These are phyloP conservation scores for Ustilago trichophora DNA, from an alignment of 1,284 basidiomycete species.

Conservation along the genomic window DNA sequence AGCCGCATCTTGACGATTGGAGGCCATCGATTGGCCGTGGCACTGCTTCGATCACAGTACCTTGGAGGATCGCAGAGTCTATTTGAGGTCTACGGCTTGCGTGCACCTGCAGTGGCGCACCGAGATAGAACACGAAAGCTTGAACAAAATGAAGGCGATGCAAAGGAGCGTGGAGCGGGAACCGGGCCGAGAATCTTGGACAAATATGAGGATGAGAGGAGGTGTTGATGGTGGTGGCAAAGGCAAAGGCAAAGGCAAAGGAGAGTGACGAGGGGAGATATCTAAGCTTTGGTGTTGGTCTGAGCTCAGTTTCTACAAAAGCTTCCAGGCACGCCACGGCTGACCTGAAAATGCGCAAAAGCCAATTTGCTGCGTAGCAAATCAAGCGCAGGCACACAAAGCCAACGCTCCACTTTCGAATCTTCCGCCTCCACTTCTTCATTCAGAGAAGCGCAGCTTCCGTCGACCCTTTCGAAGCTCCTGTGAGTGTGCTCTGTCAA, in stretches of 20 bases:
- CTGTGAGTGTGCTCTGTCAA: too few species aligned
- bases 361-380: not conserved
- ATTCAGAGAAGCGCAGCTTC: not conserved
- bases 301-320: slow-evolving; percentile 16
- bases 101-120: too few species aligned
- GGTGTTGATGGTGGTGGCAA: too few species aligned
- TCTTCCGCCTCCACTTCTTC: slow-evolving; percentile 8
- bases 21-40: slow-evolving; percentile 14
- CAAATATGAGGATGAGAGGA: too few species aligned
- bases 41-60: not conserved
- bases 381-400: not conserved
- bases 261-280: too few species aligned
- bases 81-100: too few species aligned
- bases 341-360: slow-evolving; percentile 5
- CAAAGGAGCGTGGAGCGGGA: not conserved
- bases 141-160: not conserved
- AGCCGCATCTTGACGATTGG: slow-evolving; percentile 24
- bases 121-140: too few species aligned
- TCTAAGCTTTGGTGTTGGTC: slow-evolving; percentile 22
- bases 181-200: too few species aligned
- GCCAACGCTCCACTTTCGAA: slow-evolving; percentile 4
- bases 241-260: too few species aligned
- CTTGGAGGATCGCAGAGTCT: too few species aligned
- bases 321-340: slow-evolving; percentile 2
- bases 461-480: too few species aligned